Percentiles rank a stretch among this genome's conserved stretches.
These are phyloP conservation scores for Cryptosporidium meleagridis DNA, from an alignment of 169 alveolate genomes.

Conservation along the genomic window DNA sequence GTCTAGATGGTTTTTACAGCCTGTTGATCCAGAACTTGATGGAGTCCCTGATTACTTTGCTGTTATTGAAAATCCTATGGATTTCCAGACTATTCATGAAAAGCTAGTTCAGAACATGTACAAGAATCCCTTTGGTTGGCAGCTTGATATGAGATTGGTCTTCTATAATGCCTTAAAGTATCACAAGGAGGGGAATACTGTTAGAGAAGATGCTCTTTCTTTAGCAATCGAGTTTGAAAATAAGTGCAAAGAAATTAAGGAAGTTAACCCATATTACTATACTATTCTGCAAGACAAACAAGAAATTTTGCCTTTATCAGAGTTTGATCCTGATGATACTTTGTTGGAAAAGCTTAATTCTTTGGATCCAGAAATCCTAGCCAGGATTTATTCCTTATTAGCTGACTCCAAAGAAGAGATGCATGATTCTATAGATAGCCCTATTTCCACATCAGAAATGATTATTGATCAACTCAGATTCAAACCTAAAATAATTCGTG, in stretches of 20 bases:
- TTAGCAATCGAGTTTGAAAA: conserved; percentile 83
- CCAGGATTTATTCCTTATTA: neutral
- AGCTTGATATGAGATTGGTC: conserved; percentile 89
- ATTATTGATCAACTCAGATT: neutral
- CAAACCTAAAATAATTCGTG: conserved; percentile 29
- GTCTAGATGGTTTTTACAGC: conserved; percentile 88
- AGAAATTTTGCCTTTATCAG: neutral
- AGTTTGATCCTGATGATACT: neutral
- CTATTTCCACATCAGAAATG: conserved; percentile 9
- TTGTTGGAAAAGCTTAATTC: neutral
- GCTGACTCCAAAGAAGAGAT: neutral
- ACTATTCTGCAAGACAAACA: conserved; percentile 1
- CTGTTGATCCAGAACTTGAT: conserved; percentile 91
- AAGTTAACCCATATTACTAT: conserved; percentile 81
- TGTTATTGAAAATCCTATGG: conserved; percentile 83
- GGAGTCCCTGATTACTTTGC: conserved; percentile 88
- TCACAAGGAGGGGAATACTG: conserved; percentile 80
- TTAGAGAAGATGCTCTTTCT: conserved; percentile 84
- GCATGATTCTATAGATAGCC: neutral
- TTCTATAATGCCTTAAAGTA: conserved; percentile 88
- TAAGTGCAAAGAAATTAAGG: conserved; percentile 75
- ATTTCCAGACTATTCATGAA: conserved; percentile 82
- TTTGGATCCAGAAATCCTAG: conserved; percentile 3
- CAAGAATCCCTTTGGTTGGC: conserved; percentile 91
- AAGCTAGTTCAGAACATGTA: conserved; percentile 82